Base-by-base conservation (phyloP, 2,329 filamentous ascomycete species). In the Aureobasidium namibiae region DNA sequence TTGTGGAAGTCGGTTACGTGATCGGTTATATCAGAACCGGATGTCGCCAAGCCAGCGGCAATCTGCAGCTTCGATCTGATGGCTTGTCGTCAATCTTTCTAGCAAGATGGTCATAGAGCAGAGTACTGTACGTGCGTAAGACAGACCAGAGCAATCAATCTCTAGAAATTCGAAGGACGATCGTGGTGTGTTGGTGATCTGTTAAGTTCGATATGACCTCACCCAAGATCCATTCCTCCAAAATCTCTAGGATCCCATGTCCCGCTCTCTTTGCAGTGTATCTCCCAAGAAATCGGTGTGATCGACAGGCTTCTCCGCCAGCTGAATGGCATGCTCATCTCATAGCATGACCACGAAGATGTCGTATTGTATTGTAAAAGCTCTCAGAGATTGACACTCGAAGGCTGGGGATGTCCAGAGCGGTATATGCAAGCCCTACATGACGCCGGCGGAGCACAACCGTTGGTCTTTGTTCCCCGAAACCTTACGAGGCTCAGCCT, bases 391-490 rank as follows among this genome's bases (percentile, higher is more conserved):
- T 56, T 34, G 39, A 18, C 23, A 16, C n/a, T 10, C n/a, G n/a
- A n/a, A n/a, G n/a, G n/a, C n/a, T 31, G 14, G 38, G 24, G 11
- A 21, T 42, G 39, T 21, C 36, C 50, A 41, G 26, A 41, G 38
- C 50, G 38, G 48, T 52, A 54, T 42, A 42, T 54, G 50, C 36
- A 54, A 42, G 26, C 36, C 36, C 36, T 53, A 29, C 36, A 54
- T 54, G 50, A 54, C 50, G 50, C 49, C 36, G 23, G 29, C 23
- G 29, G 33, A 56, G 26, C 10, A 29, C 14, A 29, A 23, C 31
- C 42, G 54, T 57, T 57, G 54, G 26, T 57, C 42, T 57, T 36
- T 57, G 54, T 42, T 57, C 54, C 53, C 54, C 54, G 54, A 39
- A 57, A 57, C 41, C 54, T 57, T 57, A 39, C 38, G 31, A 45